These are phyloP conservation scores for Suhomyces panamericanus DNA, from an alignment of 1,139 yeast species.

Conservation along the genomic window DNA sequence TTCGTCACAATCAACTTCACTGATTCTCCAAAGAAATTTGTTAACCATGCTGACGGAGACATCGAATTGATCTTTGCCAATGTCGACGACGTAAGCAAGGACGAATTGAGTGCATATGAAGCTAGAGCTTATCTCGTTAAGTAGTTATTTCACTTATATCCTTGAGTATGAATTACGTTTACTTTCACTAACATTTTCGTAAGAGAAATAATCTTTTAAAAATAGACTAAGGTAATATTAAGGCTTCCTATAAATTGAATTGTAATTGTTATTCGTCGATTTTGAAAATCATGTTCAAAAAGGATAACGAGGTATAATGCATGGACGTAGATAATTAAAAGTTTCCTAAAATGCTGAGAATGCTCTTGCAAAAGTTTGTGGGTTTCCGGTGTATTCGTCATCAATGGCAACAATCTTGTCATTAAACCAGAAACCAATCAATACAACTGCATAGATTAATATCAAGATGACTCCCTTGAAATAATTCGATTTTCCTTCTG, in stretches of 20 bases:
- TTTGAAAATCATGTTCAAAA: too few species aligned
- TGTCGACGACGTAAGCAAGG: conserved; percentile 5
- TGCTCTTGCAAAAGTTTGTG: conserved; percentile 1
- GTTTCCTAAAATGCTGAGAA: background rate
- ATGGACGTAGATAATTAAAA: too few species aligned
- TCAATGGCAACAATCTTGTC: conserved; percentile 39
- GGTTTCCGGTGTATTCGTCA: conserved; percentile 27
- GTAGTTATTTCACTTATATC: background rate
- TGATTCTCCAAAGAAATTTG: conserved; percentile 7
- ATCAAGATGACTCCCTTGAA: conserved; percentile 92
- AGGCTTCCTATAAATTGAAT: background rate
- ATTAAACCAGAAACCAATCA: conserved; percentile 79
- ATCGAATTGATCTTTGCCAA: conserved; percentile 9
- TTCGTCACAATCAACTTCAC: conserved; percentile 21
- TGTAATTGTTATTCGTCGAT: background rate
- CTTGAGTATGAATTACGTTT: background rate
- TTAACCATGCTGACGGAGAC: conserved; percentile 4
- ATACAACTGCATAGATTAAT: conserved; percentile 71
- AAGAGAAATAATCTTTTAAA: too few species aligned
- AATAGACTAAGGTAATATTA: too few species aligned
- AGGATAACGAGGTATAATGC: background rate
- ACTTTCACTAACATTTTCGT: too few species aligned
- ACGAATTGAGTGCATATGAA: conserved; percentile 19
- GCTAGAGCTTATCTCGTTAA: conserved; percentile 18
- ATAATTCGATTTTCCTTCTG: conserved; percentile 95